phyloP scores from a whole-genome alignment of 1,139 yeast species.

The Wickerhamomyces sp. region DNA sequence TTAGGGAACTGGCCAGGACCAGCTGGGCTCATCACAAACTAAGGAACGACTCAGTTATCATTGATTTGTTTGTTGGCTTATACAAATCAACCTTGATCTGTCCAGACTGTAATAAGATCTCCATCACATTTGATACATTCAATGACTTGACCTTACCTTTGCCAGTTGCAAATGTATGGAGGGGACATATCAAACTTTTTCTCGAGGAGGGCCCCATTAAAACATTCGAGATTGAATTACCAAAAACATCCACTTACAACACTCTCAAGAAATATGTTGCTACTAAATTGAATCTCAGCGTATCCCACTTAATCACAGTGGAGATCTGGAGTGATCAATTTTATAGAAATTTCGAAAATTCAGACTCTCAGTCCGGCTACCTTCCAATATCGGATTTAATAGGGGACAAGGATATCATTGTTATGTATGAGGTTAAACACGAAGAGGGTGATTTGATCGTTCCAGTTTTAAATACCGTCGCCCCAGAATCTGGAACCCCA shows the following conservation, averaged over 20 bases:
- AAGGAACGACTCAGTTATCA: constrained; percentile 81
- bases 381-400: constrained; percentile 70
- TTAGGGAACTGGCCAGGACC: constrained; percentile 57
- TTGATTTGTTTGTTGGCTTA: constrained; percentile 84
- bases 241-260: constrained; percentile 57
- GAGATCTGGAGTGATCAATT: constrained; percentile 71
- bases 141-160: constrained; percentile 87
- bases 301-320: constrained; percentile 47
- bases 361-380: constrained; percentile 50
- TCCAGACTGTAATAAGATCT: constrained; percentile 75
- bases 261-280: constrained; percentile 63
- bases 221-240: constrained; percentile 64
- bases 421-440: constrained; percentile 61
- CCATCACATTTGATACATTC: constrained; percentile 92
- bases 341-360: constrained; percentile 64
- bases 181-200: constrained; percentile 56
- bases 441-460: constrained; percentile 44
- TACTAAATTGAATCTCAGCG: constrained; percentile 41
- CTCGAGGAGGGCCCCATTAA: constrained; percentile 49
- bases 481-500: constrained; percentile 36
- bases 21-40: constrained; percentile 80
- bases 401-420: constrained; percentile 54
- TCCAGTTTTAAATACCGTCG: constrained; percentile 61
- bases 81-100: constrained; percentile 88
- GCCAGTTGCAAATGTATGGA: constrained; percentile 77